Evolutionary conservation across 169 alveolate genomes (phyloP), one percentile per base, ranked within the genome.

Genomic region (Eimeria tenella): DNA sequence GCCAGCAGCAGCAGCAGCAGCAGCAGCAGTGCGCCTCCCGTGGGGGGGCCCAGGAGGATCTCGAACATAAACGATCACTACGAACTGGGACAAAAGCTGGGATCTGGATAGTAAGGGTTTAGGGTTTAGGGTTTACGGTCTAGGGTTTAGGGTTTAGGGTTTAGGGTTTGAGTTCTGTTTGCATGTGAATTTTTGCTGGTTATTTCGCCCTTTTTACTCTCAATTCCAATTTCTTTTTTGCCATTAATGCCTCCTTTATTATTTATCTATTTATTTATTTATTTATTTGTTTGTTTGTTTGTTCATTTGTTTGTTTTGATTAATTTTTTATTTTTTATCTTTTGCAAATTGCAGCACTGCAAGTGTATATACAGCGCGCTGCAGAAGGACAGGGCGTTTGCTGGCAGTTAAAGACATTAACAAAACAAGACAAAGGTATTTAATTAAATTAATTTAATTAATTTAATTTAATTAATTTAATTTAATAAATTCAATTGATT

Each of bases 391-490:
- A 9, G 81, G 55, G 4, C 79, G 52, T 17, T 31, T 42, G 9
- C 74, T 87, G 68, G 84, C 86, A 1, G 53, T 87, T 19, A 87
- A 87, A 53, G 74, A 87, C 63, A 77, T 87, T n/a, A 81, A 87
- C 58, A 87, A 71, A 56, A 53, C 55, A 25, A 42, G 82, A 65
- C 93, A 86, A 55, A 62, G 71, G 86, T 70, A 50, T 31, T 9
- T 19, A 8, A 25, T 74, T 11, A 10, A 74, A 42, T 42, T 53
- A 7, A 7, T 19, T 15, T 25, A 6, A 5, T 13, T 10, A 50
- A 7, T 15, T 65, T 65, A 65, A 65, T 17, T 65, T 10, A n/a
- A 65, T n/a, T 65, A 15, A 65, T 21, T 7, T 50, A 74, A 10
- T 21, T 23, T 21, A 19, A 23, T 70, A 8, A 19, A 11, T 23